Evolutionary conservation across 106 monocot species (phyloP), one percentile per base, ranked within the genome.

Genomic region (Dioscorea zingiberensis): DNA sequence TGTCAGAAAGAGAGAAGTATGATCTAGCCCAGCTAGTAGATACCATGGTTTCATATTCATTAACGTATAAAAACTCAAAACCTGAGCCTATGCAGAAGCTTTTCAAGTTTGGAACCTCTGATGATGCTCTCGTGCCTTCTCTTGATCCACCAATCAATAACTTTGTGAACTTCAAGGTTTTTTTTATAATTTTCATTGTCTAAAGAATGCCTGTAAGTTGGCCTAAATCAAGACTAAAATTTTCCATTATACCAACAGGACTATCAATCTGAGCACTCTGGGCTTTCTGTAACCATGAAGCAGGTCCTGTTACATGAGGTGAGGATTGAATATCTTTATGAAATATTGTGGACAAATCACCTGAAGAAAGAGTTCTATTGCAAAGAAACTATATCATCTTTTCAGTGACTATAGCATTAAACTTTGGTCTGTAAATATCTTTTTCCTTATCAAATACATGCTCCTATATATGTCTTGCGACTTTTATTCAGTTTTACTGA

Each of bases 281-380:
- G 25, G 62, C 85, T 85, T 46, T 72, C 95, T 69, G 55, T 73
- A 68, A 69, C 88, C 26, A 80, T 83, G 81, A 97, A 97, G 72
- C 95, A 91, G 25, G 61, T 97, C 7, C 71, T 97, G 48, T 48
- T 86, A 69, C 91, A 97, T 73, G 95, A 97, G 88, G 95, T 97
- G 64, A 68, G 73, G 38, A 2, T 38, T 6, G 38, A 38, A 38
- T 38, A 8, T 38, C 38, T 38, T 38, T 38, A 6, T 38, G 38
- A 38, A 38, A 38, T 38, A 38, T 38, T 38, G 38, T 38, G 38
- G 38, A 38, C 10, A 10, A 38, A 6, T 0, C 38, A 38, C 4
- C 10, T 38, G 38, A 38, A 38, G 38, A 38, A 38, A 38, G 6
- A 38, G 38, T 6, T 38, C 10, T 6, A 38, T 38, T 38, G 9